A percentile compares a stretch with the other conserved stretches of the same genome.
Evolutionary conservation across 2,329 filamentous ascomycete genomes (phyloP).

Genomic region (Pseudogymnoascus pannorum): DNA sequence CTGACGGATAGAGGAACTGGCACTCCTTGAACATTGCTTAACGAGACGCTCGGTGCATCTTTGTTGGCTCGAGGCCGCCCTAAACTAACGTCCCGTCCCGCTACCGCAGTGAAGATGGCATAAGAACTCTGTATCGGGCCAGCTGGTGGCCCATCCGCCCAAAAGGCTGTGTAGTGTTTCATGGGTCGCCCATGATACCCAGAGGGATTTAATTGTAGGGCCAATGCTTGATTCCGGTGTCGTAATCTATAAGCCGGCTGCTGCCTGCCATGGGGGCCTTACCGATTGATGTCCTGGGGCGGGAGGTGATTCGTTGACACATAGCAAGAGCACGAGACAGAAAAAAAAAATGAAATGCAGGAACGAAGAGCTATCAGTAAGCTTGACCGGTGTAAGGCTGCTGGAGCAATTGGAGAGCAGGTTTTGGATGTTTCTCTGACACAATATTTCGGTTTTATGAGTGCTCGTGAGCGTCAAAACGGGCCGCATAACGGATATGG

Average conservation of each 20-base stretch:
- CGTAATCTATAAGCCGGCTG: neutral
- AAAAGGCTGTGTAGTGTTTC: neutral
- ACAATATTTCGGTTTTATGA: neutral
- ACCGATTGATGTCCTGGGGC: neutral
- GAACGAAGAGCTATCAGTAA: neutral
- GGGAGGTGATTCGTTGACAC: neutral
- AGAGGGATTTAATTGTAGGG: neutral
- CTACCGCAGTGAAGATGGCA: neutral
- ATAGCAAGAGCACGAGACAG: neutral
- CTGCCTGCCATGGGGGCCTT: neutral
- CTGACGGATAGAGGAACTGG: neutral
- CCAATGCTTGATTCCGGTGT: neutral
- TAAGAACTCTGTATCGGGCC: neutral
- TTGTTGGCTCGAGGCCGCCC: neutral
- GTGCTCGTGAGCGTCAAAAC: neutral
- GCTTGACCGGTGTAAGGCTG: neutral
- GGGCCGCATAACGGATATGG: neutral
- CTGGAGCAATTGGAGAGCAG: neutral
- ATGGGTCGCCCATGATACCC: neutral
- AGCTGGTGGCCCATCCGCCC: neutral
- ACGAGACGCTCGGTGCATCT: neutral
- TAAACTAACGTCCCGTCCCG: slow-evolving; percentile 2
- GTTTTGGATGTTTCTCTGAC: neutral
- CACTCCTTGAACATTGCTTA: neutral
- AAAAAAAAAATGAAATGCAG: neutral